Evolutionary conservation across 257 asterid species (phyloP).

Genomic region (Nicotiana paniculata): DNA sequence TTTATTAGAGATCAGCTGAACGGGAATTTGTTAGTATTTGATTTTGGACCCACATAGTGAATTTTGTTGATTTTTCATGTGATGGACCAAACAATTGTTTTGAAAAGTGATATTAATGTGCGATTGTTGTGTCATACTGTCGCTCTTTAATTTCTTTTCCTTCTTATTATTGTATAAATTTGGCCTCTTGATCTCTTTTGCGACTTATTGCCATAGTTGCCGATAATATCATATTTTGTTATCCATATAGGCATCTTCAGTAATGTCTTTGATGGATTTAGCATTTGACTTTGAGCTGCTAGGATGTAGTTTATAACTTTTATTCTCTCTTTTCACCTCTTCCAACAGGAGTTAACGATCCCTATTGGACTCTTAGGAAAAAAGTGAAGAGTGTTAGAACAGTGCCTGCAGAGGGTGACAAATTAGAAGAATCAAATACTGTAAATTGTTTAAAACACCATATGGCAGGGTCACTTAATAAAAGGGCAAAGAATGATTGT

Average conservation of each 20-base stretch:
- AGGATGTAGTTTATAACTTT: not conserved
- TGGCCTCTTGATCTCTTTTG: not conserved
- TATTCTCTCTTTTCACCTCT: constrained; percentile 21
- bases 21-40: not conserved
- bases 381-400: constrained; percentile 22
- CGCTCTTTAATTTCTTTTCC: not conserved
- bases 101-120: not conserved
- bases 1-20: not conserved
- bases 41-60: not conserved
- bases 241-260: not conserved
- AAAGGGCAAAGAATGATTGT: constrained; percentile 13
- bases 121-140: not conserved
- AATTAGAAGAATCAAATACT: constrained; percentile 22
- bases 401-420: constrained; percentile 14
- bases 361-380: constrained; percentile 67
- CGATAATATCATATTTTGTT: not conserved
- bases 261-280: not conserved
- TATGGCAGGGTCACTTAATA: constrained; percentile 17
- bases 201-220: not conserved
- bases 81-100: not conserved
- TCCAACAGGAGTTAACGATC: constrained; percentile 78
- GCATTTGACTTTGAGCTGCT: not conserved
- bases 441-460: constrained; percentile 18
- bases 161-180: not conserved
- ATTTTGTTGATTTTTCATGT: not conserved